phyloP scores from a whole-genome alignment of 495 filamentous ascomycete species.

The Penicillium turbatum region DNA sequence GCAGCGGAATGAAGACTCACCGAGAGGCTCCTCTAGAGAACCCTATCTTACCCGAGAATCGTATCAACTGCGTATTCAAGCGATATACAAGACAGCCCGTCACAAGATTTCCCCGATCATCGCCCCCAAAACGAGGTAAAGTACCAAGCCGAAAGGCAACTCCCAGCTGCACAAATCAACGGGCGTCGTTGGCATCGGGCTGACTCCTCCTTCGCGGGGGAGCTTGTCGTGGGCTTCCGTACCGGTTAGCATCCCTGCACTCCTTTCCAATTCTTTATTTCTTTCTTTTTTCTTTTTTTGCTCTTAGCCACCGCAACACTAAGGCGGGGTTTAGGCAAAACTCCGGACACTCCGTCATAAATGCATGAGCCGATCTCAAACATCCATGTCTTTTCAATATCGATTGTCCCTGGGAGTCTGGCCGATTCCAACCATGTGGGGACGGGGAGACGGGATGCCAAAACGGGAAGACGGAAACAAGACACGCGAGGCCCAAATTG shows the following conservation, averaged over 20 bases:
- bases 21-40: conserved; percentile 11
- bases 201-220: neutral
- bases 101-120: conserved; percentile 8
- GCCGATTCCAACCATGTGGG: neutral
- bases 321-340: neutral
- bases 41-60: conserved; percentile 19
- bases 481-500: neutral
- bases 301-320: neutral
- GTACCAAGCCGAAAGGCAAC: neutral
- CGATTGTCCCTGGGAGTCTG: neutral
- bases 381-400: neutral
- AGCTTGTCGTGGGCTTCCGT: neutral
- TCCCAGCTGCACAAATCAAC: neutral
- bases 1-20: conserved; percentile 8
- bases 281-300: neutral
- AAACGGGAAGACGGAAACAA: neutral
- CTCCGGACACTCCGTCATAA: neutral
- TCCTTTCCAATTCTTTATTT: too few species aligned
- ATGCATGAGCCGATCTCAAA: neutral
- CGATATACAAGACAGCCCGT: neutral
- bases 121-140: neutral
- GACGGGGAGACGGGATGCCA: too few species aligned
- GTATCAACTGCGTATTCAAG: conserved; percentile 7
- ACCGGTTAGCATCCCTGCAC: conserved; percentile 5
- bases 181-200: neutral